A percentile compares a stretch with the other conserved stretches of the same genome.
These are phyloP conservation scores for Penicillium sp. DNA, from an alignment of 2,329 filamentous ascomycete species.

Conservation along the genomic window DNA sequence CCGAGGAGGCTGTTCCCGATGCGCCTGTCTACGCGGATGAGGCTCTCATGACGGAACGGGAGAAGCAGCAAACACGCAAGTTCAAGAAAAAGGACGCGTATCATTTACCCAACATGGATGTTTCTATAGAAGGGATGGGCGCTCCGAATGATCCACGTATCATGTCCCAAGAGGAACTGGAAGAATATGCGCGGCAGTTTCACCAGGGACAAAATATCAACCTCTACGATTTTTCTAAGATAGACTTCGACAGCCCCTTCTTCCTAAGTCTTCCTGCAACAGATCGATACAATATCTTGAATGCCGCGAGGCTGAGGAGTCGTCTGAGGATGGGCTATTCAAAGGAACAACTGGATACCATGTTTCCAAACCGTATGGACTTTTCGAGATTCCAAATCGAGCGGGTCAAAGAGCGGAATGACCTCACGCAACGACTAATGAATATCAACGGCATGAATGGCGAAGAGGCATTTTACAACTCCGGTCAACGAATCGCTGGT, in stretches of 20 bases:
- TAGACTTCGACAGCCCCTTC: conserved; percentile 94
- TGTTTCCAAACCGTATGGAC: conserved; percentile 97
- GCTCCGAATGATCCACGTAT: conserved; percentile 88
- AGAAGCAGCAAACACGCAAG: conserved; percentile 66
- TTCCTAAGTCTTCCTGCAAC: conserved; percentile 84
- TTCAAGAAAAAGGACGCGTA: conserved; percentile 94
- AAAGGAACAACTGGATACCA: conserved; percentile 89
- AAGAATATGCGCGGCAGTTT: conserved; percentile 90
- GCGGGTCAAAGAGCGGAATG: conserved; percentile 84
- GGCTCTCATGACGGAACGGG: conserved; percentile 70
- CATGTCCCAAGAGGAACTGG: conserved; percentile 91
- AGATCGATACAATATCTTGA: conserved; percentile 95
- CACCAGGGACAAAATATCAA: conserved; percentile 83
- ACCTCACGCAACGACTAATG: conserved; percentile 92
- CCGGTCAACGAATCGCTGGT: conserved; percentile 53
- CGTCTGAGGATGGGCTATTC: conserved; percentile 91
- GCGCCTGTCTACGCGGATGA: conserved; percentile 89
- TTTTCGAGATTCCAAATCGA: conserved; percentile 97
- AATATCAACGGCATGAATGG: conserved; percentile 84
- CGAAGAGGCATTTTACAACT: conserved; percentile 64
- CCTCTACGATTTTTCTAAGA: conserved; percentile 95
- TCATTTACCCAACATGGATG: conserved; percentile 80
- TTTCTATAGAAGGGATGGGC: conserved; percentile 77
- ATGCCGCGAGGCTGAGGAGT: conserved; percentile 83
- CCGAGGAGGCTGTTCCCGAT: conserved; percentile 63